These are phyloP conservation scores for Cardiosporidium cionae DNA, from an alignment of 169 alveolate species.

Conservation along the genomic window DNA sequence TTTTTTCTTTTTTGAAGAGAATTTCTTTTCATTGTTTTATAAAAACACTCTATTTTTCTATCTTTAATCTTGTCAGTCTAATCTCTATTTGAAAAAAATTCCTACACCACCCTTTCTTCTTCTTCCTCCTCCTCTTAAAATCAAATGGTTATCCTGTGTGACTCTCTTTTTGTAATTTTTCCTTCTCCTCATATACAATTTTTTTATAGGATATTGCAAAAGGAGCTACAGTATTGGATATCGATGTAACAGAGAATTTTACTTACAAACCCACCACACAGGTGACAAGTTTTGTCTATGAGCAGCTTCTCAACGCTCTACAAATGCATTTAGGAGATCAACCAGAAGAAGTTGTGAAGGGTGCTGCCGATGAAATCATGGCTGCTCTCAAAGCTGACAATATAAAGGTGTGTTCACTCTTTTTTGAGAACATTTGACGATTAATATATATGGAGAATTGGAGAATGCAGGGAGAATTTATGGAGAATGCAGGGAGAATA, in stretches of 20 bases:
- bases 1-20: too few species aligned
- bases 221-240: conserved; percentile 70
- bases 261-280: conserved; percentile 82
- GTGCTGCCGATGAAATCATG: conserved; percentile 86
- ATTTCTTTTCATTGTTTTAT: too few species aligned
- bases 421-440: conserved; percentile 9
- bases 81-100: too few species aligned
- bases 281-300: conserved; percentile 77
- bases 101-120: too few species aligned
- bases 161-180: too few species aligned
- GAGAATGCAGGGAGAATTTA: not conserved
- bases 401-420: conserved; percentile 30
- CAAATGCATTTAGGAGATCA: conserved; percentile 80
- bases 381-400: conserved; percentile 71
- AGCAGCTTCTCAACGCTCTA: conserved; percentile 70
- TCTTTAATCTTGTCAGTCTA: too few species aligned
- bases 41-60: too few species aligned
- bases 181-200: too few species aligned
- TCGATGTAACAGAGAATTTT: conserved; percentile 64
- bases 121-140: too few species aligned
- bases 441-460: not conserved
- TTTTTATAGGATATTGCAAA: conserved; percentile 49
- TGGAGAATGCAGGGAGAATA: not conserved
- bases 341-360: conserved; percentile 77
- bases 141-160: too few species aligned